A percentile compares a stretch with the other conserved stretches of the same genome.
Conservation (phyloP, 2,329 filamentous ascomycete genomes). For the Magnaporthiopsis rhizophila region DNA sequence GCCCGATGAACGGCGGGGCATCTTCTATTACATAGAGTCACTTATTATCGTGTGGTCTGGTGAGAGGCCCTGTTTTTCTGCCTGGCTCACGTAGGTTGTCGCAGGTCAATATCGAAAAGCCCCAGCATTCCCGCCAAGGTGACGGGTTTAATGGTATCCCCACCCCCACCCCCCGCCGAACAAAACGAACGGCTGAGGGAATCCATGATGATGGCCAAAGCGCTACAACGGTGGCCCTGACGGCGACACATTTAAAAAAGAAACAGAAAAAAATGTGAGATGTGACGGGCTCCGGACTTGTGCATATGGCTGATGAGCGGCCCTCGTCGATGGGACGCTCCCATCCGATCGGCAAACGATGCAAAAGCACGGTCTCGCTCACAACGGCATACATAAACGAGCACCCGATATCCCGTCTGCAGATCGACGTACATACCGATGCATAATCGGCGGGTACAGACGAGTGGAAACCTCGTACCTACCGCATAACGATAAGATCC, state of each 20-base stretch:
- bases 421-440: too few relatives aligned
- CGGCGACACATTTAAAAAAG: too few relatives aligned
- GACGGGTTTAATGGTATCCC: background rate
- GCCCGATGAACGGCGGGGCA: background rate
- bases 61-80: too few relatives aligned
- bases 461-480: too few relatives aligned
- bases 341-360: too few relatives aligned
- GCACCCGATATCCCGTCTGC: too few relatives aligned
- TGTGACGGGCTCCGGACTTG: background rate
- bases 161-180: background rate
- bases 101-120: background rate
- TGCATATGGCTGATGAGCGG: background rate
- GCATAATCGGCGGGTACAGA: too few relatives aligned
- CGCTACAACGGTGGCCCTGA: background rate
- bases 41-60: background rate
- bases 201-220: background rate
- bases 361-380: too few relatives aligned
- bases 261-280: background rate
- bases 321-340: too few relatives aligned
- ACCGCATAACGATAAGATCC: too few relatives aligned
- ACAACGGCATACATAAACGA: too few relatives aligned
- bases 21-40: background rate
- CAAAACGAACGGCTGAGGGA: background rate
- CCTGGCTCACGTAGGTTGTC: background rate
- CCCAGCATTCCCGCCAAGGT: too few relatives aligned